phyloP scores from a whole-genome alignment of 495 filamentous ascomycete species.

The Penicillium psychrofluorescens region DNA sequence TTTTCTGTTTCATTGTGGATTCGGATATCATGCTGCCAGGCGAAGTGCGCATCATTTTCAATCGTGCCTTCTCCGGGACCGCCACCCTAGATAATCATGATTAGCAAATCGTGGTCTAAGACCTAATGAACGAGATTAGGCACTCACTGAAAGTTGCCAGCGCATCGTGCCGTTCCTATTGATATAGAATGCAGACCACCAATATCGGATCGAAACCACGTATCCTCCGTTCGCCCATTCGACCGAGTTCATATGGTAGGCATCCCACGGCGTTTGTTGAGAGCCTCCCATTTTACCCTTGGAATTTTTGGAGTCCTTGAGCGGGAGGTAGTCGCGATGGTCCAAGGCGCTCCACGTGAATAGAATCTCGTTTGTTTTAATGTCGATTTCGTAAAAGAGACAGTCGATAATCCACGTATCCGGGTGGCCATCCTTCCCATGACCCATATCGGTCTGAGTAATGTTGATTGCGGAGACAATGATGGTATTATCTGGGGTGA shows the following conservation, averaged over 20 bases:
- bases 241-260: constrained; percentile 35
- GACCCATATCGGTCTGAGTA: no score
- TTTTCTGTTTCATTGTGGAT: constrained; percentile 28
- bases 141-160: constrained; percentile 25
- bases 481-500: no score
- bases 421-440: no score
- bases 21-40: constrained; percentile 38
- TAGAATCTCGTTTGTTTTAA: constrained; percentile 20
- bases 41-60: constrained; percentile 24
- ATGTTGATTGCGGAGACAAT: no score
- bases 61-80: no score
- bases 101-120: no score
- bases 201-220: constrained; percentile 29
- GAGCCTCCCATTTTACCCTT: no score
- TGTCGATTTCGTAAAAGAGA: constrained; percentile 34
- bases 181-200: constrained; percentile 29
- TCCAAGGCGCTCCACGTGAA: constrained; percentile 22
- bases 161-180: constrained; percentile 27
- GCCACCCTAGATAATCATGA: no score
- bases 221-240: constrained; percentile 27
- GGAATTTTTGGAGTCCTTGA: no score
- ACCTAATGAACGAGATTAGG: no score
- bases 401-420: constrained; percentile 31
- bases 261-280: constrained; percentile 10
- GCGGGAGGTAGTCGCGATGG: background rate